Evolutionary conservation across 805 yeast genomes (phyloP), one percentile per base, ranked within the genome.

Genomic region (Saccharomycopsis fermentans): DNA sequence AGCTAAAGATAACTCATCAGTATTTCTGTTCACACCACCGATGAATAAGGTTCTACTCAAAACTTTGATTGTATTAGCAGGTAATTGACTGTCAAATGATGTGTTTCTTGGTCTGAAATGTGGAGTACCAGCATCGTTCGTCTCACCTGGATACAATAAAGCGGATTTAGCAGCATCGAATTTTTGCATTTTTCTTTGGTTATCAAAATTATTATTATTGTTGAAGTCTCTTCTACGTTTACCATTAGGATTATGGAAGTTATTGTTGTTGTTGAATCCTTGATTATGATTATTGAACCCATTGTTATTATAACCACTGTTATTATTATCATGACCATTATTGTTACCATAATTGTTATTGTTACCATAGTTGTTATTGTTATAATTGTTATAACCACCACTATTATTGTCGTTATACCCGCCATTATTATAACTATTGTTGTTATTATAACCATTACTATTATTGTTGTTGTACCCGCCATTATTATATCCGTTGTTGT

Each of bases 41-140:
- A 94, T 84, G 67, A 94, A 94, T 60, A 94, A 74, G 0, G 99
- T 94, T 73, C 99, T 83, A 56, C 96, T 86, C 65, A 81, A 79
- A 1, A 92, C 97, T 68, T 86, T 87, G 65, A 92, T 80, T 48
- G 86, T 78, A 50, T 90, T 96, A 53, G 83, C 81, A 1, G 96
- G 94, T 59, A 90, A 73, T 12, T 80, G 72, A 43, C 80, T 78
- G 70, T 91, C 97, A 67, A 77, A 78, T 11, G 84, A 79, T 51
- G 90, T 84, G 58, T 81, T 81, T 66, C 83, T 82, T n/a, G 85
- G 84, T 71, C 96, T 82, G 70, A 74, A 87, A 71, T 87, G 90
- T 2, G 87, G 83, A 55, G 83, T 84, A 2, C 87, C 84, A 43
- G 87, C 88, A 5, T 77, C 71, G 68, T 87, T 87, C 65, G 74